Evolutionary conservation across 106 monocot genomes (phyloP), one percentile per base, ranked within the genome.

Genomic region (Apostasia ramifera): DNA sequence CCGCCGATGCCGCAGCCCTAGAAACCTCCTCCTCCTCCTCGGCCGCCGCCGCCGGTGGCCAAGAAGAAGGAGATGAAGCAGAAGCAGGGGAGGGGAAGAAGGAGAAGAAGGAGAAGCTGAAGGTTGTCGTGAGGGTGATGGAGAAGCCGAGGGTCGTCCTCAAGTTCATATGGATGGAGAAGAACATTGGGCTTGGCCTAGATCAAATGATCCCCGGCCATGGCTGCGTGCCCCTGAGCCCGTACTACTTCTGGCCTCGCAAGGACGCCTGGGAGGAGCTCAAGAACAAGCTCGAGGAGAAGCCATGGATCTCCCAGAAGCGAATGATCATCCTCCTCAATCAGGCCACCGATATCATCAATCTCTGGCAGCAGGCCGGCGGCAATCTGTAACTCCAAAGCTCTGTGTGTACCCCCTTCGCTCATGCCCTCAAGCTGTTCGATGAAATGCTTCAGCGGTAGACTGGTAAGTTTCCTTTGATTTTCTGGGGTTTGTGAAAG

Each of bases 211-310:
- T 86, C 40, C 81, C 79, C 1, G 86, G 86, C 26, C 62, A 78
- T 45, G 85, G 85, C 8, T 45, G 66, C 40, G 66, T 85, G 39
- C 76, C 79, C 51, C 58, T 86, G 59, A 86, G 82, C 64, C 86
- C 86, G 0, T 86, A 86, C 61, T 86, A 82, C 62, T 86, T 86
- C 62, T 86, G 86, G 86, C 86, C 86, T 0, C 60, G 86, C 68
- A 86, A 86, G 68, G 86, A 86, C 47, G 86, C 86, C n/a, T 86
- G 86, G 86, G 86, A 86, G 66, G 86, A 86, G 79, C 82, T 86
- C 45, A 86, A 82, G 63, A 59, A 76, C 13, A 82, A 79, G 72
- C 69, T 86, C 2, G 86, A 86, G 69, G 79, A 79, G 61, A 82
- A 82, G 68, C 69, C 62, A 1, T 82, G 78, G 79, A 82, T 86